Base-by-base conservation (phyloP, 2,329 filamentous ascomycete species). In the Trichoderma pleuroti region DNA sequence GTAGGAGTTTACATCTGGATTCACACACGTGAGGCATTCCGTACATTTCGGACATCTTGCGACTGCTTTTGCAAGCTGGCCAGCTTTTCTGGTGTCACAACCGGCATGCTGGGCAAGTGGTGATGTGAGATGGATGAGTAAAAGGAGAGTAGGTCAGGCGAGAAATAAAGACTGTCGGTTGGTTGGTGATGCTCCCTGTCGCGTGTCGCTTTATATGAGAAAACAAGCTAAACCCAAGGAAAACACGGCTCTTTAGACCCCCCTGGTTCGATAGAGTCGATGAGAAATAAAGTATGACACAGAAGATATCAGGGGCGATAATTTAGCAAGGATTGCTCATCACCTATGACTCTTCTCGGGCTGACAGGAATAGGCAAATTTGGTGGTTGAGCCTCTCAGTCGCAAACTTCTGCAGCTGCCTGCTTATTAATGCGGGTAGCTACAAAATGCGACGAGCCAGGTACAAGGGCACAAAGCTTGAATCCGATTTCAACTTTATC, bases 41-140 rank as follows among this genome's bases (percentile, higher is more conserved):
- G 81, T 86, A 97, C 94, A 87, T 99, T 99, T 85, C 96, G 89
- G 79, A 99, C 92, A 81, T 94, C 92, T 74, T 94, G 90, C 76
- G 94, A 89, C 80, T 94, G 92, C 80, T 90, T 89, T 85, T 99
- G 96, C 76, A 99, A 90, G 81, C 90, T 89, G 76, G 96, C 92
- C 78, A 99, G 89, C 86, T 97, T 94, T 76, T 98, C 93, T 74
- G 94, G 90, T 74, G 89, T 92, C 75, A 99, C 93, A 75, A 98
- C 91, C 74, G 96, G 95, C 96, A 99, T 99, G 72, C 78, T 87
- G 82, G 46, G 67, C 16, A 57, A 11, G 11, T 46, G 7, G 32
- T 26, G 26, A 34, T 46, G 26, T 63, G 11, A 14, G 10, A 5
- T 21, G 36, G 28, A 60, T 52, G 4, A 21, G 54, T 52, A 9